Base-by-base conservation (phyloP, 2,329 filamentous ascomycete genomes). In the Phyllosticta citriasiana region DNA sequence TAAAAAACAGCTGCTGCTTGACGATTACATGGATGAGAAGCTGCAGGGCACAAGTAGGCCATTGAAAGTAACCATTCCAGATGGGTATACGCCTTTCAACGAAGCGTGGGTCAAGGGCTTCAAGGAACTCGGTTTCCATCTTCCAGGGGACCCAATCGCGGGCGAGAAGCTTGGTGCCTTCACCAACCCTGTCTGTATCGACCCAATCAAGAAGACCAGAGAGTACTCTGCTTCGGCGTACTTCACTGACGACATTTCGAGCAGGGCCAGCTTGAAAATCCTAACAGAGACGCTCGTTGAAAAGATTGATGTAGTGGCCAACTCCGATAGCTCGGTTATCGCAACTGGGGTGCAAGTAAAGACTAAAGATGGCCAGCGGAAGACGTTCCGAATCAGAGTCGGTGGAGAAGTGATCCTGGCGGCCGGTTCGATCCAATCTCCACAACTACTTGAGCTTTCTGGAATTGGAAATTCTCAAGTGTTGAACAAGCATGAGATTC, bases 381-480 rank as follows among this genome's bases (percentile, higher is more conserved):
- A 56, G 16, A 60, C 27, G 6, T 55, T 68, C 25, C 57, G 65
- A 30, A 69, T 61, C 16, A 68, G 66, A 14, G 66, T 63, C 58
- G 67, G 56, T 3, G 54, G 57, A 3, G 57, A 73, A 40, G 69
- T 73, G 16, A 69, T 72, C 24, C 51, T 72, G 5, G 68, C 64
- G 33, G 67, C 65, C 9, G 70, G 70, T 3, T 58, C 62, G 0
- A 55, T 72, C 35, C 67, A 68, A 35, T 30, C n/a, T 69, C 61
- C 64, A 1, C 51, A 61, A 5, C 35, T 66, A 14, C 40, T 67
- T 3, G 60, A 67, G 30, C 35, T 60, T 24, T 63, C 58, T 3
- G 66, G 65, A 3, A 59, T 67, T 9, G 64, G 66, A 14, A 64
- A 65, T 14, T 52, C 61, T 4, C 7, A 50, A 2, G 65, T 67